phyloP scores from a whole-genome alignment of 23 red algal genomes.

The Porphyridium purpureum region DNA sequence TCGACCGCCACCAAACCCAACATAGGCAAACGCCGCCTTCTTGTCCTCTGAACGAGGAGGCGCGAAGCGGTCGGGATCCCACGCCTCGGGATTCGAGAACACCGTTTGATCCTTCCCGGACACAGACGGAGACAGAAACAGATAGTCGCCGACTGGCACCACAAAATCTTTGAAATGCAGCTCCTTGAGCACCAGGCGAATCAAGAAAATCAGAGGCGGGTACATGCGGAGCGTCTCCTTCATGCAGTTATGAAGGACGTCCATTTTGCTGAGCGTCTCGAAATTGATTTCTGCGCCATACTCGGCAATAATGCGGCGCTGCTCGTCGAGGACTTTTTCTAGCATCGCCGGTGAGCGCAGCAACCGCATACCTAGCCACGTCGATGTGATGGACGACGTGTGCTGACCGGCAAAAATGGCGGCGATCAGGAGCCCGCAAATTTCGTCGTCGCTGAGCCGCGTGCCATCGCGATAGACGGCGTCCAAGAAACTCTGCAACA shows the following conservation, averaged over 20 bases:
- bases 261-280: conserved; percentile 52
- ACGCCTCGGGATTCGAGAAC: conserved; percentile 60
- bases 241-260: conserved; percentile 71
- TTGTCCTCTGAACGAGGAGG: conserved; percentile 74
- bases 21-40: conserved; percentile 54
- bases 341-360: conserved; percentile 31
- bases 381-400: conserved; percentile 76
- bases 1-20: conserved; percentile 88
- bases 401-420: conserved; percentile 92
- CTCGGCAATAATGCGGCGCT: conserved; percentile 15
- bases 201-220: conserved; percentile 95
- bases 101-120: conserved; percentile 55
- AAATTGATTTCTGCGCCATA: conserved; percentile 22
- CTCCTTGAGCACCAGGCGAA: conserved; percentile 52
- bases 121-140: conserved; percentile 61
- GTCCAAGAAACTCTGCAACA: conserved; percentile 90
- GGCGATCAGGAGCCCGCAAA: conserved; percentile 57
- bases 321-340: conserved; percentile 40
- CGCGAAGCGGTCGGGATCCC: conserved; percentile 83
- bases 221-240: conserved; percentile 98
- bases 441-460: conserved; percentile 42
- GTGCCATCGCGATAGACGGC: conserved; percentile 60
- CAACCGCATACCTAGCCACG: conserved; percentile 76
- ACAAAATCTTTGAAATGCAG: conserved; percentile 8
- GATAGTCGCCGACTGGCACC: conserved; percentile 59